Percentiles rank a stretch among this genome's conserved stretches.
Evolutionary conservation across 495 filamentous ascomycete genomes (phyloP).

Genomic region (Aspergillus biplanus): DNA sequence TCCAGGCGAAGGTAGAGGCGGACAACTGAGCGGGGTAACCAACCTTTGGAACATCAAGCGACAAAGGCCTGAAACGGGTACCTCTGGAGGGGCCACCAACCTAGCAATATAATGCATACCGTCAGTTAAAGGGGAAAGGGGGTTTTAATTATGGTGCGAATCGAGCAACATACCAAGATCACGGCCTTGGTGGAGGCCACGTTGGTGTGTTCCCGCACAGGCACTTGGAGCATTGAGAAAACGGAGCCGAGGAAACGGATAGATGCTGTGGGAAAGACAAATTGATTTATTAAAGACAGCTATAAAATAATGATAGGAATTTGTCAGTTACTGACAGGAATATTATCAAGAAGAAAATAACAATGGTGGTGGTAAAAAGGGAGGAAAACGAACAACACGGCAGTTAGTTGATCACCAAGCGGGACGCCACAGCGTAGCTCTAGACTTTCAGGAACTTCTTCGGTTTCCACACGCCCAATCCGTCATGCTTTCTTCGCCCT

Average conservation of each 20-base stretch:
- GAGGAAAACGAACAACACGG: background rate
- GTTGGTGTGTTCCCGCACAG: conserved; percentile 47
- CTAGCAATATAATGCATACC: conserved; percentile 45
- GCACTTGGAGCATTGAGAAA: conserved; percentile 51
- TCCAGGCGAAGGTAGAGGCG: background rate
- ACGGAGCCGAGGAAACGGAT: background rate
- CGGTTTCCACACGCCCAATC: background rate
- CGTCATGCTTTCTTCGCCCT: background rate
- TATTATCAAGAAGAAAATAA: background rate
- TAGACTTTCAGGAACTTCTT: conserved; percentile 12
- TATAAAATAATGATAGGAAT: background rate
- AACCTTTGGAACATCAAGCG: conserved; percentile 97
- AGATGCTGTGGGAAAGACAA: background rate
- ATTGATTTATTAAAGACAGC: background rate
- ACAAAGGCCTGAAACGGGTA: conserved; percentile 94
- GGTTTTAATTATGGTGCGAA: background rate
- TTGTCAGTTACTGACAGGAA: background rate
- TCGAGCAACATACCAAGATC: conserved; percentile 58
- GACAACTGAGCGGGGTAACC: conserved; percentile 21
- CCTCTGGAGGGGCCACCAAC: conserved; percentile 93
- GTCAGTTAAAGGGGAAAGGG: conserved; percentile 14
- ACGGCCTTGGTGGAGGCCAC: conserved; percentile 69
- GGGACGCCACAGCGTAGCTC: conserved; percentile 13
- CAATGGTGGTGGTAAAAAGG: background rate
- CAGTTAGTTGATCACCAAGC: conserved; percentile 16